phyloP scores from a whole-genome alignment of 495 filamentous ascomycete genomes.

The Aspergillus conjunctus region DNA sequence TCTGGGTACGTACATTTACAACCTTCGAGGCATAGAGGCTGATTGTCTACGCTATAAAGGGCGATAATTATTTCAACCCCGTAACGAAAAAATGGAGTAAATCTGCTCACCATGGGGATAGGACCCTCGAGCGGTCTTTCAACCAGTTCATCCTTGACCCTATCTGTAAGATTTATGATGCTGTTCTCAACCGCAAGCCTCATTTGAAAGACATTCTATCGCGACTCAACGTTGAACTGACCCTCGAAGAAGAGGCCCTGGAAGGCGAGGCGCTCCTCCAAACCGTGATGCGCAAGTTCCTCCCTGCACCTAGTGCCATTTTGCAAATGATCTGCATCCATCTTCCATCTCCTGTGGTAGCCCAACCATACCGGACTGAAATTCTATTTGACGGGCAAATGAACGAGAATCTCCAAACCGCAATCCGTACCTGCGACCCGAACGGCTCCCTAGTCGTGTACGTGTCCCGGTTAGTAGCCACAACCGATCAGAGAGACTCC shows the following conservation, averaged over 20 bases:
- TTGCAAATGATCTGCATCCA: neutral
- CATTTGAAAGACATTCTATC: neutral
- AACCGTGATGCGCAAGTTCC: neutral
- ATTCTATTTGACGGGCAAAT: neutral
- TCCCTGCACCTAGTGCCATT: neutral
- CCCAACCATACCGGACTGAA: neutral
- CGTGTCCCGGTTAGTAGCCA: neutral
- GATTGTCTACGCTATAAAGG: neutral
- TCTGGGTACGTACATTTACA: neutral
- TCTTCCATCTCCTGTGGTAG: neutral
- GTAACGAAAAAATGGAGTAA: neutral
- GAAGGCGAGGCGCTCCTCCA: neutral
- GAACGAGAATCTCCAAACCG: neutral
- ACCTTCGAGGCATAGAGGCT: no score
- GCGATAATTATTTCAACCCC: neutral
- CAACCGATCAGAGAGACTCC: neutral
- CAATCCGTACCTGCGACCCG: neutral
- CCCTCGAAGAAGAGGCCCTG: neutral
- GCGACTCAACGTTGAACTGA: neutral
- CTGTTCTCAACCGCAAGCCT: neutral
- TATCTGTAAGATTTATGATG: neutral
- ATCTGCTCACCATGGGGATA: neutral
- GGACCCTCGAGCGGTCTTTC: neutral
- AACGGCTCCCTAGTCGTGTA: neutral
- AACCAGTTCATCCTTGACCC: neutral